A percentile compares a stretch with the other conserved stretches of the same genome.
Conservation (phyloP, 2,329 filamentous ascomycete genomes). For the Septoria linicola region DNA sequence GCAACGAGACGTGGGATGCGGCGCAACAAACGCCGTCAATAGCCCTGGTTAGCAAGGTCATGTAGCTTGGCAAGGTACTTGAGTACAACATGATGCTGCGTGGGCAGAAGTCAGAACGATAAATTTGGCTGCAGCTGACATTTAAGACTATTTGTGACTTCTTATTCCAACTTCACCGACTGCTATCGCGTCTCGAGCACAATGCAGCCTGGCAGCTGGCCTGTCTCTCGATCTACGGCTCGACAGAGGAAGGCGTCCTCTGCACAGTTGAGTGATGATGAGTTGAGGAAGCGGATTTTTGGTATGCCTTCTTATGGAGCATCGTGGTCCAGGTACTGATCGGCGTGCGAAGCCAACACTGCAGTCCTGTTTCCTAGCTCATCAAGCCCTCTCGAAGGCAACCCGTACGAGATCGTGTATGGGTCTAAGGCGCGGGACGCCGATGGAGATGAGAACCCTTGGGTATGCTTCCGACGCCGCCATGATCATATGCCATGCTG, state of each 20-base stretch:
- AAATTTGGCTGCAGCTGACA: background rate
- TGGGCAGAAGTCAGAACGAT: background rate
- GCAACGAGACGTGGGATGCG: constrained; percentile 1
- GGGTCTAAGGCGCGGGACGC: constrained; percentile 9
- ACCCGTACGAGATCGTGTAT: constrained; percentile 18
- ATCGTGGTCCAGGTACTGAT: background rate
- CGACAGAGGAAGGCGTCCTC: constrained; percentile 2
- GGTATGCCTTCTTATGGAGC: constrained; percentile 1
- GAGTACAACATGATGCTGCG: background rate
- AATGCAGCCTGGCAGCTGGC: constrained; percentile 10
- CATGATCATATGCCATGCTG: background rate
- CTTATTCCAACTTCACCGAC: background rate
- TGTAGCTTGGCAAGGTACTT: constrained; percentile 7
- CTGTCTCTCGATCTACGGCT: constrained; percentile 1
- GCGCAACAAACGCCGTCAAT: background rate
- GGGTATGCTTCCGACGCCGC: background rate
- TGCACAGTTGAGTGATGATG: constrained; percentile 24
- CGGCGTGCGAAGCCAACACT: constrained; percentile 19
- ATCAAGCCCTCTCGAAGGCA: constrained; percentile 5
- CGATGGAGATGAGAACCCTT: constrained; percentile 11
- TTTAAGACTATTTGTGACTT: background rate
- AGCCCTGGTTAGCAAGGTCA: background rate
- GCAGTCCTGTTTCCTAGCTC: constrained; percentile 20
- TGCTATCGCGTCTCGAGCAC: background rate
- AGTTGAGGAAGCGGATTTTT: constrained; percentile 20